These are phyloP conservation scores for Arabis alpina DNA, from an alignment of 345 rosid genomes.

Conservation along the genomic window DNA sequence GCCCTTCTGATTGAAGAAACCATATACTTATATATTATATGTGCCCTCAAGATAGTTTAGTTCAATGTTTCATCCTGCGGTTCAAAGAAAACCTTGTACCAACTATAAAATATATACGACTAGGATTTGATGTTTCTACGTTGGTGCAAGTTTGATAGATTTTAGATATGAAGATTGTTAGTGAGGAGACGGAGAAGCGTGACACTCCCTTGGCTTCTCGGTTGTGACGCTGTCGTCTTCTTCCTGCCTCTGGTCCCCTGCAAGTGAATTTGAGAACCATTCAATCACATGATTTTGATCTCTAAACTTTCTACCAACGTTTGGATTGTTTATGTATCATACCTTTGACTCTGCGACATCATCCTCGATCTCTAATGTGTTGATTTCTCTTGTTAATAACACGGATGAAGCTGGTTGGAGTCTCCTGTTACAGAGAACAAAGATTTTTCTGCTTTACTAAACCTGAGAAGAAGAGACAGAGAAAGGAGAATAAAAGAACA, in stretches of 20 bases:
- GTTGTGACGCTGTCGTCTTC: slow-evolving; percentile 47
- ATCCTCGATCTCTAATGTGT: slow-evolving; percentile 56
- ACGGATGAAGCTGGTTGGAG: slow-evolving; percentile 76
- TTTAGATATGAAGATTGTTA: slow-evolving; percentile 49
- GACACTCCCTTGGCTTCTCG: slow-evolving; percentile 70
- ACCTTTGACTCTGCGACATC: slow-evolving; percentile 74
- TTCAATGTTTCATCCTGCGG: background rate
- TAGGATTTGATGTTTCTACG: background rate
- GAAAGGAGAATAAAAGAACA: background rate
- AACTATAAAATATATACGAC: slow-evolving; percentile 7
- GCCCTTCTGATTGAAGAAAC: background rate
- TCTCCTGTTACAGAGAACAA: slow-evolving; percentile 55
- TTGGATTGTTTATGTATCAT: slow-evolving; percentile 3
- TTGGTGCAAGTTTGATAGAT: slow-evolving; percentile 9
- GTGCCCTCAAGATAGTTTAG: background rate
- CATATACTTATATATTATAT: background rate
- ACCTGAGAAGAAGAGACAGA: background rate
- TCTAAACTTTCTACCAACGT: background rate
- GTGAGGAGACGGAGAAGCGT: slow-evolving; percentile 68
- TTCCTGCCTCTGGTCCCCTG: slow-evolving; percentile 68
- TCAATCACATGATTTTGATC: background rate
- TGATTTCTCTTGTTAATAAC: slow-evolving; percentile 67
- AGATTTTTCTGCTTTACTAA: background rate
- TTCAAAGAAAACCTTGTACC: background rate
- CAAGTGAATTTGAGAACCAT: slow-evolving; percentile 27